Percentiles rank a stretch among this genome's conserved stretches.
phyloP scores from a whole-genome alignment of 345 rosid genomes.

The Salix caprea region DNA sequence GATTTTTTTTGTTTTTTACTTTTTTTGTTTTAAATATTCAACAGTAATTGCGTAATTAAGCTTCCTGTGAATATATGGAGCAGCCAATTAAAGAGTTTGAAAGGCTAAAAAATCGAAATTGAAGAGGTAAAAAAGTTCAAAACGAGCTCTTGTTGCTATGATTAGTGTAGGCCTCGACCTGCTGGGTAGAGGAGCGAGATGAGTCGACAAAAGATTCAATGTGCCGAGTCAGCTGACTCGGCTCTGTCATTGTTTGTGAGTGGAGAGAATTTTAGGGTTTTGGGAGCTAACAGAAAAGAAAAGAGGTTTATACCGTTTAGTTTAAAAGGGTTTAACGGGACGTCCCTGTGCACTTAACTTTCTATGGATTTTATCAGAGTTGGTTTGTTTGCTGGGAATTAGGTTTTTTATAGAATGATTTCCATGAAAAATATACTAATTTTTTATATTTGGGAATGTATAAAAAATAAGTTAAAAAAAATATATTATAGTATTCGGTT shows the following conservation, averaged over 20 bases:
- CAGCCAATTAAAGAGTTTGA: not conserved
- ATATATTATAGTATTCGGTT: too few relatives aligned
- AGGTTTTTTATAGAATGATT: too few relatives aligned
- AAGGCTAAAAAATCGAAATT: too few relatives aligned
- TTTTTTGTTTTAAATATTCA: not conserved
- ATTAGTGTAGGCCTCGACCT: constrained; percentile 32
- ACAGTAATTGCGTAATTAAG: not conserved
- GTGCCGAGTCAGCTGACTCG: constrained; percentile 45
- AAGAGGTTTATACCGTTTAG: too few relatives aligned
- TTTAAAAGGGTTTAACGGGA: too few relatives aligned
- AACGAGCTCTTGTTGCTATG: not conserved
- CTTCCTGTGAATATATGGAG: not conserved
- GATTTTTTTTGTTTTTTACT: not conserved
- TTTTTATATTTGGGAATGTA: too few relatives aligned
- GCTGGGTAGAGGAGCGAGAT: constrained; percentile 49
- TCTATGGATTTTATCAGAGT: too few relatives aligned
- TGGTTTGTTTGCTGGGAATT: too few relatives aligned
- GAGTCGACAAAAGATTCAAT: constrained; percentile 62
- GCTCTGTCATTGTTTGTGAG: constrained; percentile 39
- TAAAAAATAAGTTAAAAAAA: too few relatives aligned
- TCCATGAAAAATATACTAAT: too few relatives aligned
- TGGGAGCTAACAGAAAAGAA: not conserved
- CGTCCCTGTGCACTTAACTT: too few relatives aligned
- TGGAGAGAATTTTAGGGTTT: constrained; percentile 18
- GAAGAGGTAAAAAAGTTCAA: not conserved